phyloP scores from a whole-genome alignment of 164 flowering plant genomes.

The Stephania japonica region DNA sequence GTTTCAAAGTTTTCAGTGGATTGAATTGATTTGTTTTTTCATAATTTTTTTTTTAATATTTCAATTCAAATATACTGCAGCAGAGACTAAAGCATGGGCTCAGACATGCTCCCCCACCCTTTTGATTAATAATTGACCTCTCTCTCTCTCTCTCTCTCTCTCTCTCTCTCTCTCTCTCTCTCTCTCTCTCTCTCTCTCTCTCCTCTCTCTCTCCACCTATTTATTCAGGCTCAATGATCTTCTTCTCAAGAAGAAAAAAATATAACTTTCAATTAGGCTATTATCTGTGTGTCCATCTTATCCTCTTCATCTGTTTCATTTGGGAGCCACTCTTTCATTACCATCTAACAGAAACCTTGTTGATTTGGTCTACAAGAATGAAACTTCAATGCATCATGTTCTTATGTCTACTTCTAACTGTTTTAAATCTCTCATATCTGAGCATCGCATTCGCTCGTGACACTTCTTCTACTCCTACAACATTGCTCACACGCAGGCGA shows the following conservation, averaged over 20 bases:
- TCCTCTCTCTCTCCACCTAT: conserved; percentile 21
- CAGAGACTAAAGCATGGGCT: conserved; percentile 22
- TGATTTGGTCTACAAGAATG: conserved; percentile 18
- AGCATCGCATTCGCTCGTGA: conserved; percentile 11
- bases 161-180: conserved; percentile 13
- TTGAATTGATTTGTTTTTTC: conserved; percentile 8
- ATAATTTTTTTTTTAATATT: conserved; percentile 9
- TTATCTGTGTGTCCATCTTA: not conserved
- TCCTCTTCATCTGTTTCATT: conserved; percentile 1
- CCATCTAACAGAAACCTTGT: not conserved
- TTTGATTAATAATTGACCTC: conserved; percentile 23
- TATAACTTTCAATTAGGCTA: not conserved
- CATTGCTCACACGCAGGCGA: conserved; percentile 16
- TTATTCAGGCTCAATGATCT: conserved; percentile 10
- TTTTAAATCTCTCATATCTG: conserved; percentile 17
- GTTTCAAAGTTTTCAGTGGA: conserved; percentile 6
- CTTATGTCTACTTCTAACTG: conserved; percentile 26
- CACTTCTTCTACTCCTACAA: conserved; percentile 12
- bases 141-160: conserved; percentile 20
- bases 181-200: conserved; percentile 13
- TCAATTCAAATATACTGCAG: not conserved
- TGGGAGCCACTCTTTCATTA: not conserved
- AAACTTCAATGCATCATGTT: conserved; percentile 19
- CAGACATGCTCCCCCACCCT: conserved; percentile 26
- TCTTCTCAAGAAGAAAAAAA: conserved; percentile 1